Evolutionary conservation across 169 alveolate genomes (phyloP).

Genomic region (Eimeria falciformis): DNA sequence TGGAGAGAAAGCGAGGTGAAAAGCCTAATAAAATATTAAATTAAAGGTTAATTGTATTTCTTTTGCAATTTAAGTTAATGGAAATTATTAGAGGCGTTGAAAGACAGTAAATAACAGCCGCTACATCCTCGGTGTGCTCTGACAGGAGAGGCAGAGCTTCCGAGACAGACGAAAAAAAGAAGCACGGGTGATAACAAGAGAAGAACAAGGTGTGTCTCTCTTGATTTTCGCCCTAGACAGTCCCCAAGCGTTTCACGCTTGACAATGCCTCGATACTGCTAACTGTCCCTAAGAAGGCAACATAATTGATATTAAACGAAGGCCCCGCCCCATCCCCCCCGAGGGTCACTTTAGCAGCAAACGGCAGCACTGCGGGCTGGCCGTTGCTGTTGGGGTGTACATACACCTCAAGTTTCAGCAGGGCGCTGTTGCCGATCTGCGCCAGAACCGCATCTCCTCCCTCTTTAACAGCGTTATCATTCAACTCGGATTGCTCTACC

Average conservation of each 20-base stretch:
- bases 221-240: no score
- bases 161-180: no score
- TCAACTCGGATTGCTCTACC: neutral
- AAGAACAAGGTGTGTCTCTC: no score
- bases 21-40: no score
- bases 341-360: neutral
- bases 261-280: neutral
- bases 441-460: neutral
- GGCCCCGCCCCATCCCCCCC: neutral
- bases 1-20: no score
- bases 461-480: neutral
- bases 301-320: neutral
- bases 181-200: no score
- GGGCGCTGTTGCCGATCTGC: neutral
- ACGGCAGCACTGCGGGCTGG: neutral
- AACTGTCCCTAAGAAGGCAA: neutral
- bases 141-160: no score
- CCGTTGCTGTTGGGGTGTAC: constrained; percentile 20
- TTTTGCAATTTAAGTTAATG: no score
- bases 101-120: neutral
- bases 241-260: neutral
- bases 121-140: no score
- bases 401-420: constrained; percentile 27
- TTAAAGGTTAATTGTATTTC: no score
- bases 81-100: no score